Base-by-base conservation (phyloP, 148 eudicot genomes). In the Amaranthus hypochondriacus region DNA sequence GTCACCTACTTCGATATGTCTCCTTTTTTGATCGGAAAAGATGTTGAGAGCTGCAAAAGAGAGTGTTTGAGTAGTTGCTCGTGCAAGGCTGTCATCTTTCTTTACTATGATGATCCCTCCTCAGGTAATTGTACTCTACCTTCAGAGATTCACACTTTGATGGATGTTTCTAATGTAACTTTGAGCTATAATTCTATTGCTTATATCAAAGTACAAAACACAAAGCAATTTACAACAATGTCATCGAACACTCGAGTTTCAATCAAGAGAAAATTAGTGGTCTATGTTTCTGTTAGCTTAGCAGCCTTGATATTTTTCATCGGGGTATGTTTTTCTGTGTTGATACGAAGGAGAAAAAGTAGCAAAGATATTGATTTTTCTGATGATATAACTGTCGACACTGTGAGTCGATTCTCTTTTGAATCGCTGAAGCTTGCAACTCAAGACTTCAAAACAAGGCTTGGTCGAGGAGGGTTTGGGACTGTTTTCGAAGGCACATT, bases 381-480 rank as follows among this genome's bases (percentile, higher is more conserved):
- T 5, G 6, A 18, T 67, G 70, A 50, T 67, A 14, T 50, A 8
- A 6, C 57, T 63, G 53, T 44, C 6, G 71, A 67, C 44, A 48
- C 61, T 42, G 61, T 70, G 12, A 28, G 63, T 5, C 58, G 67
- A 48, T 62, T 79, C 66, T 78, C 81, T 6, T 74, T 60, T 62
- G 66, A 61, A 55, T 28, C 56, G 0, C 13, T 74, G 9, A 69
- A 63, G 39, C 13, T 62, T 14, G 60, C 60, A 18, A 79, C 77
- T 51, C 47, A 55, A 10, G 59, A 79, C 21, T 79, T 79, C 28
- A 46, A 56, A 56, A 74, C 14, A 9, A 73, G 56, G 65, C 77
- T 79, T 62, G 81, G 81, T 4, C 10, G 66, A 58, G 77, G 81
- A 68, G 81, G 81, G n/a, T 78, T 68, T 21, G 81, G 81, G 55